Evolutionary conservation across 2,329 filamentous ascomycete species (phyloP).

Genomic region (Calonectria hongkongensis): DNA sequence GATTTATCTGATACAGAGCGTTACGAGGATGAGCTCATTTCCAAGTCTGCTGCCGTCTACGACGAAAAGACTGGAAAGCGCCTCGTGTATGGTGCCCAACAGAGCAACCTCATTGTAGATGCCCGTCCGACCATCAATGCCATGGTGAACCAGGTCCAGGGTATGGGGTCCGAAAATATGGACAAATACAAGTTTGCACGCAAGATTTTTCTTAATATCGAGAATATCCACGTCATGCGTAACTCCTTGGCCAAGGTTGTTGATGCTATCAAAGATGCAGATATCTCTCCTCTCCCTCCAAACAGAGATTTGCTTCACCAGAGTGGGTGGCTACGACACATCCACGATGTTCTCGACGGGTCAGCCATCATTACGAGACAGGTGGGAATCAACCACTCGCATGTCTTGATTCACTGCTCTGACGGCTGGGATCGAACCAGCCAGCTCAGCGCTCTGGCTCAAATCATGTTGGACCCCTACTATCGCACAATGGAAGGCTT

Average conservation of each 20-base stretch:
- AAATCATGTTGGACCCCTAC: conserved; percentile 96
- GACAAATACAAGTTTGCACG: conserved; percentile 94
- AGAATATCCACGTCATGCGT: conserved; percentile 99
- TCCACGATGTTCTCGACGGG: conserved; percentile 88
- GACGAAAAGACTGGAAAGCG: conserved; percentile 78
- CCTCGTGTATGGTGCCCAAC: conserved; percentile 91
- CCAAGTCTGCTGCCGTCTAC: conserved; percentile 61
- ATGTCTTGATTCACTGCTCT: conserved; percentile 97
- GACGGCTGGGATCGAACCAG: conserved; percentile 99
- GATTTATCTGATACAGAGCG: conserved; percentile 78
- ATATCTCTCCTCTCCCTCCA: conserved; percentile 87
- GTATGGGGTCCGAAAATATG: conserved; percentile 97
- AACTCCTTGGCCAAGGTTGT: conserved; percentile 91
- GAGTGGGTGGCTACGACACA: conserved; percentile 95
- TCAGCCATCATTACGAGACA: conserved; percentile 89
- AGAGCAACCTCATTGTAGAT: conserved; percentile 96
- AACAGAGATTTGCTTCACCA: conserved; percentile 87
- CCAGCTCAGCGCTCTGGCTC: conserved; percentile 92
- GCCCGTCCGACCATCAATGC: conserved; percentile 96
- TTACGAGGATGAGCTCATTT: conserved; percentile 81
- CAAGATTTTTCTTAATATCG: conserved; percentile 95
- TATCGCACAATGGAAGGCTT: conserved; percentile 96
- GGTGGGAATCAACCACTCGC: conserved; percentile 93
- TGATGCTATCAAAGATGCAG: conserved; percentile 93
- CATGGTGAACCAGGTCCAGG: conserved; percentile 93